phyloP scores from a whole-genome alignment of 2,329 filamentous ascomycete species.

The Diaporthe capsici region DNA sequence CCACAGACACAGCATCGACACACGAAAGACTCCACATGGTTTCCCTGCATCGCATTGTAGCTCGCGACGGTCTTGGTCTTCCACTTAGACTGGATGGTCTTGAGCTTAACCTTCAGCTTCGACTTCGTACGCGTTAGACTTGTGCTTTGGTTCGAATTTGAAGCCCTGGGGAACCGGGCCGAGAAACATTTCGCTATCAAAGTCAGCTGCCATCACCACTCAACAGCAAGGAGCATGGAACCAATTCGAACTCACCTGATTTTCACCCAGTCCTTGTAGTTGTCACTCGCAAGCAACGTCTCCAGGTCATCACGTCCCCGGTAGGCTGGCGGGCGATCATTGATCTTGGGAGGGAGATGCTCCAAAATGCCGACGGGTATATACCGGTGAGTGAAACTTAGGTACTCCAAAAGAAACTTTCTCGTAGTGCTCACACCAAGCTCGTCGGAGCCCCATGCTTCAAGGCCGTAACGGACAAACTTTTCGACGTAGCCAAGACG shows the following conservation, averaged over 20 bases:
- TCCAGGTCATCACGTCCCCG: conserved; percentile 90
- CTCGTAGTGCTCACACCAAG: conserved; percentile 91
- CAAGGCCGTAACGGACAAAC: conserved; percentile 90
- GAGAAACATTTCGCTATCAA: conserved; percentile 92
- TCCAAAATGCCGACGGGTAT: conserved; percentile 91
- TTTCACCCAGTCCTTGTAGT: conserved; percentile 99
- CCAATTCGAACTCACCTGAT: conserved; percentile 78
- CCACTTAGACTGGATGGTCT: background rate
- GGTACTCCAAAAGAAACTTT: conserved; percentile 93
- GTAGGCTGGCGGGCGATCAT: conserved; percentile 90
- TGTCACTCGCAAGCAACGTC: conserved; percentile 89
- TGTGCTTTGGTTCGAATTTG: conserved; percentile 97
- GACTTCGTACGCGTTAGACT: conserved; percentile 90
- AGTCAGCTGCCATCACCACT: conserved; percentile 40
- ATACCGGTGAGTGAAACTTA: conserved; percentile 94
- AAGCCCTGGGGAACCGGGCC: conserved; percentile 92
- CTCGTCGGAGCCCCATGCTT: conserved; percentile 97
- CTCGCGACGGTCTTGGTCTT: background rate
- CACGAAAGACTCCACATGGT: background rate
- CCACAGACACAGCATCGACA: background rate
- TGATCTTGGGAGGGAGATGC: conserved; percentile 87
- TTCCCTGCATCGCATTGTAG: background rate
- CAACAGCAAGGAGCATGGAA: conserved; percentile 26
- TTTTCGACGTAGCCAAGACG: conserved; percentile 88
- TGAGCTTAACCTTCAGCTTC: conserved; percentile 77